Base-by-base conservation (phyloP, 345 rosid genomes). In the Durio zibethinus region DNA sequence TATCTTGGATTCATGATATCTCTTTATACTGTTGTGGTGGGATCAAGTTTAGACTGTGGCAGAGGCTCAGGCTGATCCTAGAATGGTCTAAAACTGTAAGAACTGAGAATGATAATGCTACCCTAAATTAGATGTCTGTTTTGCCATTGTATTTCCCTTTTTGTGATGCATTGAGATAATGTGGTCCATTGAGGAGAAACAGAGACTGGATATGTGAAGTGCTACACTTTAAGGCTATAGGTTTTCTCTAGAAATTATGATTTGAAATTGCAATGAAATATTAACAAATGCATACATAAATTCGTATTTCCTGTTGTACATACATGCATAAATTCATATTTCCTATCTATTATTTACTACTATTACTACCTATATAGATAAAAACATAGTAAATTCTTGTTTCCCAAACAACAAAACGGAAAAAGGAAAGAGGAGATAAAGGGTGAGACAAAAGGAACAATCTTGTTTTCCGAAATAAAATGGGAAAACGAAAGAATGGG, bases 11-110 rank as follows among this genome's bases (percentile, higher is more conserved):
- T 72, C 35, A 45, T 68, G 79, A 48, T 76, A 75, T 80, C 73
- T 65, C 73, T 64, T 79, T 47, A 38, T 65, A 70, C 50, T 61
- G 59, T 76, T 79, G 47, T 84, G 78, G 84, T 88, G 90, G 98
- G 85, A 73, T 73, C 85, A 75, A 87, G 87, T 75, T 83, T 87
- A 69, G 92, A 86, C 65, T 78, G 82, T 78, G 94, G 90, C 81
- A 83, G 70, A 80, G 89, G 80, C 84, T 91, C 75, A 86, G 73
- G 80, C 78, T 94, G 85, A 90, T 88, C 36, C 86, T 91, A 74
- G 92, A 91, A 83, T 94, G 98, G 98, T 89, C 87, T 76, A 83
- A 81, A 86, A 89, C 78, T 81, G 98, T 94, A 91, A 91, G 98
- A 86, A 77, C 56, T 40, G 40, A 45, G 38, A 18, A 56, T 73